A percentile compares a stretch with the other conserved stretches of the same genome.
phyloP scores from a whole-genome alignment of 805 yeast genomes.

The Tetrapisispora iriomotensis region DNA sequence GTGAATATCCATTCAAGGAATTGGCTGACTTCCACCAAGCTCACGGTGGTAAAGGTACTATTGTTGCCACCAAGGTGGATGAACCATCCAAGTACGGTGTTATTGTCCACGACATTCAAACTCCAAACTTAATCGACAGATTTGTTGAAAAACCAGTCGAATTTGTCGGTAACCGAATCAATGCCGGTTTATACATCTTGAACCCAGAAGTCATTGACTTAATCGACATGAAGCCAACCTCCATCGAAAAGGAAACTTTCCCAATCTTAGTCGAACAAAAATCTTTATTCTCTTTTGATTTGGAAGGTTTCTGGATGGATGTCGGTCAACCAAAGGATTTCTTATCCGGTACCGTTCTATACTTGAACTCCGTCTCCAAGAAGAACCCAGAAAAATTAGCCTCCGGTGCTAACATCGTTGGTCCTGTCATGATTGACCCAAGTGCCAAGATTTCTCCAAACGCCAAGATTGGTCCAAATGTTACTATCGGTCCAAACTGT shows the following conservation, averaged over 20 bases:
- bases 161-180: constrained; percentile 98
- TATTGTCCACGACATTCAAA: constrained; percentile 92
- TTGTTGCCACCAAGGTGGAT: constrained; percentile 98
- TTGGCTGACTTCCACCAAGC: constrained; percentile 85
- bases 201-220: constrained; percentile 96
- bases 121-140: constrained; percentile 92
- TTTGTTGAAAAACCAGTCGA: constrained; percentile 99
- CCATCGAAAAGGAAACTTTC: constrained; percentile 99
- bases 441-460: constrained; percentile 85
- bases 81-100: constrained; percentile 99
- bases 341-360: constrained; percentile 89
- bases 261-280: constrained; percentile 86
- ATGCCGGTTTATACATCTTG: constrained; percentile 96
- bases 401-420: constrained; percentile 64
- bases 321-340: constrained; percentile 99
- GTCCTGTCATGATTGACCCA: constrained; percentile 90
- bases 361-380: constrained; percentile 78
- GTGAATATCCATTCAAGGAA: constrained; percentile 95
- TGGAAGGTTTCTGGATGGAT: constrained; percentile 99
- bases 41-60: constrained; percentile 97
- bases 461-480: constrained; percentile 97
- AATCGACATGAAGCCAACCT: constrained; percentile 96
- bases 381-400: constrained; percentile 63
- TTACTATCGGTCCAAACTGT: constrained; percentile 93
- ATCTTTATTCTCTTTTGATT: constrained; percentile 85